phyloP scores from a whole-genome alignment of 2,329 filamentous ascomycete genomes.

The Xylariaceae sp. region DNA sequence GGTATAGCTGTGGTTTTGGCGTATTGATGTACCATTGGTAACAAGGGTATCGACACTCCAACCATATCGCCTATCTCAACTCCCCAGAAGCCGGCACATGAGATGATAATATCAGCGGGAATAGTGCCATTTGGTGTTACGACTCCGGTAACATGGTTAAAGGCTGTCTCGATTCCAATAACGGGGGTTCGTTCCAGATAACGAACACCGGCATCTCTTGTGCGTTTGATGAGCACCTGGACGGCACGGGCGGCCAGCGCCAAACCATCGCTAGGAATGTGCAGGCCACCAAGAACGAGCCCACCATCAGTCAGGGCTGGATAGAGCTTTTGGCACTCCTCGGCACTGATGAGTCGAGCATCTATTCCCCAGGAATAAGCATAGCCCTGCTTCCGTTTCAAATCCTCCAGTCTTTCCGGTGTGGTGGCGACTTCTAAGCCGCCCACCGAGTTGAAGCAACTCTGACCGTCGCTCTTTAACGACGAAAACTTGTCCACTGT shows the following conservation, averaged over 20 bases:
- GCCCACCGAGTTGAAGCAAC: constrained; percentile 21
- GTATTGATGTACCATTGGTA: constrained; percentile 20
- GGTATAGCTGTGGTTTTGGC: constrained; percentile 16
- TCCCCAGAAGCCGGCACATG: constrained; percentile 21
- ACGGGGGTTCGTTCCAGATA: constrained; percentile 17
- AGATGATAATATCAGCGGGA: constrained; percentile 18
- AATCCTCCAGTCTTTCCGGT: constrained; percentile 16
- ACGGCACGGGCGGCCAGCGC: constrained; percentile 17
- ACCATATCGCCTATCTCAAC: constrained; percentile 19
- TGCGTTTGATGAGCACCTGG: constrained; percentile 17
- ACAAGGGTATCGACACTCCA: constrained; percentile 17
- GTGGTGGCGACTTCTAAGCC: constrained; percentile 20
- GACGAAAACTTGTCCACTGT: constrained; percentile 17
- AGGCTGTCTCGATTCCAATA: constrained; percentile 14
- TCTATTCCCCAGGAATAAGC: constrained; percentile 19
- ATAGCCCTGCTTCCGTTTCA: constrained; percentile 20
- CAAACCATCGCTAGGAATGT: constrained; percentile 18
- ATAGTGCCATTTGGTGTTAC: constrained; percentile 12
- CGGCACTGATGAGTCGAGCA: constrained; percentile 12
- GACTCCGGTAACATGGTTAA: constrained; percentile 15
- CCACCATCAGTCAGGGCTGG: constrained; percentile 14
- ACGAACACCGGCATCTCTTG: constrained; percentile 15
- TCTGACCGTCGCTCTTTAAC: constrained; percentile 14
- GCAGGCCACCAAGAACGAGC: constrained; percentile 15
- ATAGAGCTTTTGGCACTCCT: constrained; percentile 16